Base-by-base conservation (phyloP, 2,329 filamentous ascomycete species). In the Nemania sp. region DNA sequence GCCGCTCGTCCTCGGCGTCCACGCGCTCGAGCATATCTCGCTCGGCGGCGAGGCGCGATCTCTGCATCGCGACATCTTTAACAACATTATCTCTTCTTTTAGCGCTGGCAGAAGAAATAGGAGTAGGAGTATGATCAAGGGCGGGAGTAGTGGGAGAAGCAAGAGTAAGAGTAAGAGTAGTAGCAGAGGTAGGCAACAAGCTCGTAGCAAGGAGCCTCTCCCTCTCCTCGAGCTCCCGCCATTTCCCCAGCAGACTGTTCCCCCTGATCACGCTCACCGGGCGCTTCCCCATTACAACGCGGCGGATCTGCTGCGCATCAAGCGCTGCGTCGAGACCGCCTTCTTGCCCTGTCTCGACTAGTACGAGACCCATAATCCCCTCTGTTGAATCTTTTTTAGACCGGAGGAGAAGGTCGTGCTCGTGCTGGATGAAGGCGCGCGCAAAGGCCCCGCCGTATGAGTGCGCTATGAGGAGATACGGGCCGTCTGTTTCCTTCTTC, bases 361-460 rank as follows among this genome's bases (percentile, higher is more conserved):
- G 62, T 28, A 68, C 66, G 37, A 63, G 40, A 8, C 66, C 66
- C 2, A 54, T 51, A 1, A 68, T 52, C 14, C 17, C n/a, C 2
- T 40, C 49, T 15, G 9, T 1, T n/a, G 20, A 23, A 23, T 19
- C 24, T 22, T 6, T 43, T 40, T 17, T 33, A 22, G 5, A 15
- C 1, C 9, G 41, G 12, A 26, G 11, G 20, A 45, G 9, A 5
- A 14, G 1, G n/a, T n/a, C n/a, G 14, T 11, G 33, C 15, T 50
- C 42, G 14, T 48, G 44, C 14, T 64, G 59, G 3, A 68, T 11
- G 30, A 68, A 68, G n/a, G 47, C 45, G 17, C 66, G 58, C 20
- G 64, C 65, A 41, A 68, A 68, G 9, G 65, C 57, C 12, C 66
- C 66, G 9, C 66, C 66, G 28, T 67, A 68, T n/a, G 66, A 68